A percentile compares a stretch with the other conserved stretches of the same genome.
Evolutionary conservation across 345 rosid species (phyloP).

Genomic region (Aurinia saxatilis): DNA sequence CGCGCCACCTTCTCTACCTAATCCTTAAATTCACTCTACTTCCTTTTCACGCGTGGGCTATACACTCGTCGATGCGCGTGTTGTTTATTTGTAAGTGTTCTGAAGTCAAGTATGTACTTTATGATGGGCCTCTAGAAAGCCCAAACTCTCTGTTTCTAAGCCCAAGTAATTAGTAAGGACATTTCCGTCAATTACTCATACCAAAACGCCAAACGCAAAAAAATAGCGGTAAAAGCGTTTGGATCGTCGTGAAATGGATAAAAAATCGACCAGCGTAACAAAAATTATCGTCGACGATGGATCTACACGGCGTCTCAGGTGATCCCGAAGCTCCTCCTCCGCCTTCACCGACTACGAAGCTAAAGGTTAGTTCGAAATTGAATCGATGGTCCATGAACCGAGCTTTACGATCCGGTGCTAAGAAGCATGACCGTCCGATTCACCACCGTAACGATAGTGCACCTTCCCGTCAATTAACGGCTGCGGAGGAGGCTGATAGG

Average conservation of each 20-base stretch:
- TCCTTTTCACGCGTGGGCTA: too few relatives aligned
- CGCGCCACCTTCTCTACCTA: not conserved
- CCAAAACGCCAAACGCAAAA: too few relatives aligned
- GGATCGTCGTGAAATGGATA: not conserved
- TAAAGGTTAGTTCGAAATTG: slow-evolving; percentile 58
- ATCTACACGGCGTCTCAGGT: slow-evolving; percentile 24
- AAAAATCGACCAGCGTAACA: not conserved
- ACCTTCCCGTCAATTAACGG: slow-evolving; percentile 6
- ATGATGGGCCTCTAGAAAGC: too few relatives aligned
- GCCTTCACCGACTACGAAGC: slow-evolving; percentile 20
- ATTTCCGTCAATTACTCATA: too few relatives aligned
- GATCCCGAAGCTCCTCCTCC: slow-evolving; percentile 9
- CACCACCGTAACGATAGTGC: not conserved
- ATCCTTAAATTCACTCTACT: too few relatives aligned
- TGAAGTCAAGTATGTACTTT: too few relatives aligned
- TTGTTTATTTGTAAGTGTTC: not conserved
- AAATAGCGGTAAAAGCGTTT: not conserved
- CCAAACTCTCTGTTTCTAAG: too few relatives aligned
- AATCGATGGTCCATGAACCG: slow-evolving; percentile 87
- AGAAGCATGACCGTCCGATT: slow-evolving; percentile 51
- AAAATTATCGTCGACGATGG: slow-evolving; percentile 14
- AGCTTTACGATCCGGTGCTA: slow-evolving; percentile 63
- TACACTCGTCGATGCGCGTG: not conserved
- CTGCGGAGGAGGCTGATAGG: slow-evolving; percentile 4
- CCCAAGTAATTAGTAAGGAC: too few relatives aligned